These are phyloP conservation scores for Rhodotorula sp. DNA, from an alignment of 1,284 basidiomycete species.

Conservation along the genomic window DNA sequence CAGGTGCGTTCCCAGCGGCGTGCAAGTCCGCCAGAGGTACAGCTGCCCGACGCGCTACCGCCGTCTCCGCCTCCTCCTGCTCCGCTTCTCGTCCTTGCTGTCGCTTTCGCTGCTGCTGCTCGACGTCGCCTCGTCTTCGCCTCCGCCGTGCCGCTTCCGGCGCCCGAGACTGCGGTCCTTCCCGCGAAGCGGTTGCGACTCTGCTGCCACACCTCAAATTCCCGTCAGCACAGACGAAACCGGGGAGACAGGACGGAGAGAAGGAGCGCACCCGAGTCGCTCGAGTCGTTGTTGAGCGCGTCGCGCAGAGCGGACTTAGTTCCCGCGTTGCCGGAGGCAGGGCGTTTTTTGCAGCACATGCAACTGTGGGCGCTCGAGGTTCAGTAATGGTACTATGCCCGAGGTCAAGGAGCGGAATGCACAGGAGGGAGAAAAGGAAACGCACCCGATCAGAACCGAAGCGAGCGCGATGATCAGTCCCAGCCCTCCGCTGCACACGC, in stretches of 20 bases:
- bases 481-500: neutral
- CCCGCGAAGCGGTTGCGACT: neutral
- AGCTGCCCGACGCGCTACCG: neutral
- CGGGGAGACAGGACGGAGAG: too few relatives aligned
- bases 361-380: neutral
- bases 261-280: neutral
- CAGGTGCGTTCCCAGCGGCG: neutral
- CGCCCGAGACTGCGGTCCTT: neutral
- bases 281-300: slow-evolving; percentile 1
- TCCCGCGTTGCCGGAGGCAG: neutral
- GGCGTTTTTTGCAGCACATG: slow-evolving; percentile 15
- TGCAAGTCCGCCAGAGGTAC: neutral
- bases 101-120: neutral
- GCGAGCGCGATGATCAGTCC: neutral
- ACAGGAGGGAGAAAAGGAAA: neutral
- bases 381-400: neutral
- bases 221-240: neutral
- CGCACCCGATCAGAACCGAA: slow-evolving; percentile 2
- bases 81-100: neutral
- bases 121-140: neutral
- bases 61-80: neutral
- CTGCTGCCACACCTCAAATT: neutral
- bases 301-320: neutral
- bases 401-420: neutral
- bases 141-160: neutral